Evolutionary conservation across 768 basidiomycete species (phyloP), one percentile per base, ranked within the genome.

Genomic region (Lactarius vividus): DNA sequence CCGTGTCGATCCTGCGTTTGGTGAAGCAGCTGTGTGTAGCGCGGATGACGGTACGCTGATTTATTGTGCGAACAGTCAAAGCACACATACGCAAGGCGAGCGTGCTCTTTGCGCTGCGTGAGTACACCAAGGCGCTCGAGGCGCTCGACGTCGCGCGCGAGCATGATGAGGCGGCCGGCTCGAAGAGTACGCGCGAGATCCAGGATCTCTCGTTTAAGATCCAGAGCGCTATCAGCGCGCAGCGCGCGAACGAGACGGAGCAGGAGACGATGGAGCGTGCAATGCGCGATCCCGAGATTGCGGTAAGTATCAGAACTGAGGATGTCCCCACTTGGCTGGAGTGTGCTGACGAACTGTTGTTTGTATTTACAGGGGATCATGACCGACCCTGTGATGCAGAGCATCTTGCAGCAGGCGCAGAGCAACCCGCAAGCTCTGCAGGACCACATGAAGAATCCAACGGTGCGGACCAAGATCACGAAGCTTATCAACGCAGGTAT

Each of bases 241-340:
- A 97, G 75, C 86, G 94, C 18, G 84, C 87, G 23, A 86, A 82
- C 52, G 96, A 99, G 79, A 86, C 87, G 9, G 94, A 98, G 74
- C 95, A 98, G 74, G 85, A 99, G 80, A 93, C 95, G 23, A 80
- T 97, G 69, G 84, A 90, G 72, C 84, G 96, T 59, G 97, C 96
- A 9, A 97, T 98, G 96, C 85, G 94, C 61, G 97, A 99, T 80
- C 97, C 97, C 15, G 97, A 97, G 78, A 84, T 98, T 61, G 92
- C 90, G 70, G 91, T 93, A 79, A 71, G 91, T 83, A 20, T 44
- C 42, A n/a, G 42, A 23, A 7, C 11, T 5, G 3, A 28, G 11
- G 13, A 15, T 0, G 4, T n/a, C 11, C 23, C 3, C 23, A 23
- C 23, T 23, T 49, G 16, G 40, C 40, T 28, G 42, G 15, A 4